phyloP scores from a whole-genome alignment of 768 basidiomycete genomes.

The Trametes cinnabarina region DNA sequence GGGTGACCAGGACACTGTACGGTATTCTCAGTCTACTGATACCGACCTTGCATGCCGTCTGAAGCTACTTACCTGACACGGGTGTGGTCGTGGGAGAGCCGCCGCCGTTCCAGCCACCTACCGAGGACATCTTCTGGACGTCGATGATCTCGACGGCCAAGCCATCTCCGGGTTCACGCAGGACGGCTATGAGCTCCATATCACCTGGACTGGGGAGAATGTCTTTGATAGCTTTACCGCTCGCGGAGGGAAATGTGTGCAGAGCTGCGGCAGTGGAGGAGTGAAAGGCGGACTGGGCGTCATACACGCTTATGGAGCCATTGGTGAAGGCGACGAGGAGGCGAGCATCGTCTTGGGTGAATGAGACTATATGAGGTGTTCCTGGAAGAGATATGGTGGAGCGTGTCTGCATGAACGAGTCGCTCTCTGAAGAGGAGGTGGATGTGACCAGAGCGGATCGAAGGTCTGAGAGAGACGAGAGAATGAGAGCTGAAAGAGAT shows the following conservation, averaged over 20 bases:
- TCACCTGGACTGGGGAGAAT: constrained; percentile 66
- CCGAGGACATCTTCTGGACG: constrained; percentile 44
- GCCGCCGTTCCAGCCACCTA: constrained; percentile 55
- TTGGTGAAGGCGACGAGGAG: constrained; percentile 57
- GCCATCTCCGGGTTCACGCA: constrained; percentile 40
- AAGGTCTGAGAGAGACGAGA: constrained; percentile 62
- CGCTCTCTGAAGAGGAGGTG: constrained; percentile 38
- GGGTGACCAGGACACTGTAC: constrained; percentile 77
- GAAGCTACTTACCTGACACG: constrained; percentile 49
- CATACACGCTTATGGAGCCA: constrained; percentile 61
- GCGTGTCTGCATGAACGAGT: constrained; percentile 48
- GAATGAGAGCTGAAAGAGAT: constrained; percentile 47
- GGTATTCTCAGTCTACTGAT: background rate
- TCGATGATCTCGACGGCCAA: constrained; percentile 60
- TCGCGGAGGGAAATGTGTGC: constrained; percentile 48
- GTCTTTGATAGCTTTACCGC: constrained; percentile 47
- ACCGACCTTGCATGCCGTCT: background rate
- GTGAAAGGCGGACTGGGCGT: constrained; percentile 51
- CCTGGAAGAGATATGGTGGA: constrained; percentile 46
- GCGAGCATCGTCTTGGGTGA: constrained; percentile 59
- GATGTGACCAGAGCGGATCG: constrained; percentile 51
- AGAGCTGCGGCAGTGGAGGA: constrained; percentile 35
- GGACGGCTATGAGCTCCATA: constrained; percentile 59
- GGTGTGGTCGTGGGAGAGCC: constrained; percentile 49
- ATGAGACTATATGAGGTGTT: constrained; percentile 52